Conservation (phyloP, 768 basidiomycete species). For the Rhizopogon salebrosus region DNA sequence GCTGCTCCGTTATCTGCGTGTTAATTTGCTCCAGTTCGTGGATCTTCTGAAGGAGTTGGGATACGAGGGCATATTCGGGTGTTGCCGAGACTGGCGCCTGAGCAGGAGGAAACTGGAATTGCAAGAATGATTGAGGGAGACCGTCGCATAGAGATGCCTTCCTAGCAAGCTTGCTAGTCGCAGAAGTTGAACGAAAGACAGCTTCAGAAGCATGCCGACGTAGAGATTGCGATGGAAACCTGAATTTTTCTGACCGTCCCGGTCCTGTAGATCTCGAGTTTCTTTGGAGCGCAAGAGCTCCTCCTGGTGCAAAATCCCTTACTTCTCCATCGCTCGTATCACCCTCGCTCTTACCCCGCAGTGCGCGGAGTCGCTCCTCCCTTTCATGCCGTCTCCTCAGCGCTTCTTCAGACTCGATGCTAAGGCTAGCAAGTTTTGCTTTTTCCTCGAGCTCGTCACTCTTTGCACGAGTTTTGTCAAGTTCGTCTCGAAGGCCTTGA, state of each 20-base stretch:
- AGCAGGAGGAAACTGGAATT: slow-evolving; percentile 11
- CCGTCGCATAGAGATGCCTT: slow-evolving; percentile 14
- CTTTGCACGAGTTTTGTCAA: slow-evolving; percentile 68
- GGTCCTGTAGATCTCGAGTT: background rate
- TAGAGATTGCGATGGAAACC: slow-evolving; percentile 8
- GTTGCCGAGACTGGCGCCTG: slow-evolving; percentile 14
- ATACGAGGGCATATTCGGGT: slow-evolving; percentile 52
- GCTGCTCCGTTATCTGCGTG: slow-evolving; percentile 56
- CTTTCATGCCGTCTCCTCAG: slow-evolving; percentile 30
- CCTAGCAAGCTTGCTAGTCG: slow-evolving; percentile 7
- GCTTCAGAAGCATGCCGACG: slow-evolving; percentile 28
- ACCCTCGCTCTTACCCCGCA: slow-evolving; percentile 36
- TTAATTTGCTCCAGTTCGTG: slow-evolving; percentile 75
- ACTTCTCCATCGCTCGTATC: slow-evolving; percentile 30
- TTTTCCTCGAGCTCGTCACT: slow-evolving; percentile 71
- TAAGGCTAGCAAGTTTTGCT: slow-evolving; percentile 37
- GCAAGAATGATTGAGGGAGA: slow-evolving; percentile 20
- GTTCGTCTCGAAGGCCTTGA: slow-evolving; percentile 61
- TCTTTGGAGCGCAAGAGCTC: slow-evolving; percentile 29
- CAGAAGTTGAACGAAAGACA: slow-evolving; percentile 5
- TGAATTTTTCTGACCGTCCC: slow-evolving; percentile 12
- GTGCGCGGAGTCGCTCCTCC: slow-evolving; percentile 48
- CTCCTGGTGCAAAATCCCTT: slow-evolving; percentile 59
- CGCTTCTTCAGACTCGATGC: slow-evolving; percentile 21
- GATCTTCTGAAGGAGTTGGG: slow-evolving; percentile 70